Evolutionary conservation across 179 eudicot genomes (phyloP), one percentile per base, ranked within the genome.

Genomic region (Nepenthes alata): DNA sequence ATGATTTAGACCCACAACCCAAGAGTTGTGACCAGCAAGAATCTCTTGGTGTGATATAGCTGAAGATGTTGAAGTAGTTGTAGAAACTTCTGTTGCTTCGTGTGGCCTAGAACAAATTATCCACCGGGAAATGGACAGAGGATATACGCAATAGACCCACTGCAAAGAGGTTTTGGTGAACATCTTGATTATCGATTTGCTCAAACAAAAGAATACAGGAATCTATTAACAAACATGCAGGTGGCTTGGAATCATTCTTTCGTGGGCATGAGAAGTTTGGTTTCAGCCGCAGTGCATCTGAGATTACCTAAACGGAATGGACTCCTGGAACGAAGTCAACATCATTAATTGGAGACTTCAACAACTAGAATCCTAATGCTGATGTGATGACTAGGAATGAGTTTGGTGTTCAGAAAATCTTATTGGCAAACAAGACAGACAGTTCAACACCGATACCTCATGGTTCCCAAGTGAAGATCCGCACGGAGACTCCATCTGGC

Each of bases 221-320:
- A 56, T 77, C 71, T 52, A 89, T 87, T 72, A 85, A 87, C 78
- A 79, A 80, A 68, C 62, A 62, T 67, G 97, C 87, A 74, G 97
- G 91, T 75, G 91, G 97, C 64, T 65, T 89, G 72, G 91, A 89
- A 72, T 72, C 51, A 52, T 87, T 89, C 77, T 89, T 95, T 72
- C 86, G 91, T 61, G 95, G 97, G 57, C 85, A 87, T 71, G 95
- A 87, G 72, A 87, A 81, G 72, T 70, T 87, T 70, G 97, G 97
- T 70, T 89, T 89, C 74, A 75, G 57, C 66, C 81, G 87, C 87
- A 93, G 98, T 76, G 81, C 74, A 14, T 70, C 85, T 39, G 98
- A 97, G 60, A 85, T 93, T 61, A 93, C 89, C n/a, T 93, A 87
- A 71, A 81, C 95, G 75, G 98, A 93, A 74, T 93, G 97, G 98